A percentile compares a stretch with the other conserved stretches of the same genome.
These are phyloP conservation scores for Cryptococcus neoformans DNA, from an alignment of 1,284 basidiomycete genomes.

Conservation along the genomic window DNA sequence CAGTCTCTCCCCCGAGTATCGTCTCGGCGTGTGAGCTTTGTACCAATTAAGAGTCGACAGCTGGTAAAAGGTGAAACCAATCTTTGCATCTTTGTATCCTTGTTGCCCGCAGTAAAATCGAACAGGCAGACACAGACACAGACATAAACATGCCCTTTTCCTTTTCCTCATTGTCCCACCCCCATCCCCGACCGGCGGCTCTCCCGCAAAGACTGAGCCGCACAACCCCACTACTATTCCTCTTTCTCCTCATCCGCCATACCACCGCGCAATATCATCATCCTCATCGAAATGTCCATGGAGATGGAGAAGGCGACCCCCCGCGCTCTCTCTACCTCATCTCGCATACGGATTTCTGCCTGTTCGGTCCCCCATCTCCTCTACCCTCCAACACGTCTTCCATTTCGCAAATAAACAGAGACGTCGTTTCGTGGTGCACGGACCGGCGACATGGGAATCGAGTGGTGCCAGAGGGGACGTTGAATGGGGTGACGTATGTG, in stretches of 20 bases:
- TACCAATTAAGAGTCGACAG: too few relatives aligned
- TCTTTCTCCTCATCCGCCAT: not conserved
- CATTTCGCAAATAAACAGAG: constrained; percentile 13
- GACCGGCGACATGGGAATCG: constrained; percentile 22
- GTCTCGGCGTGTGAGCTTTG: too few relatives aligned
- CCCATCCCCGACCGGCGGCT: too few relatives aligned
- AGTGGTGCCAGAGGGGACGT: constrained; percentile 34
- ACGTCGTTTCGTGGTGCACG: constrained; percentile 36
- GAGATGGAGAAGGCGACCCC: constrained; percentile 1
- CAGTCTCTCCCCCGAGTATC: too few relatives aligned
- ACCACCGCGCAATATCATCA: not conserved
- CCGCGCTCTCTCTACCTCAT: constrained; percentile 15
- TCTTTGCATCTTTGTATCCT: too few relatives aligned
- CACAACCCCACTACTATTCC: not conserved
- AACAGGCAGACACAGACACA: too few relatives aligned
- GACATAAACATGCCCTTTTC: too few relatives aligned
- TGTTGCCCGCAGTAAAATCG: too few relatives aligned
- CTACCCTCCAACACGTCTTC: constrained; percentile 5
- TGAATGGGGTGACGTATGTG: constrained; percentile 38
- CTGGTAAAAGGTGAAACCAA: too few relatives aligned
- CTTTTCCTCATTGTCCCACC: too few relatives aligned
- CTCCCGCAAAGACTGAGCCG: not conserved
- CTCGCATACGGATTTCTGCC: constrained; percentile 31
- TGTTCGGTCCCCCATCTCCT: constrained; percentile 22
- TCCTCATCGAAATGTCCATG: too few relatives aligned